Base-by-base conservation (phyloP, 2,329 filamentous ascomycete species). In the Leptosphaerulina australis region DNA sequence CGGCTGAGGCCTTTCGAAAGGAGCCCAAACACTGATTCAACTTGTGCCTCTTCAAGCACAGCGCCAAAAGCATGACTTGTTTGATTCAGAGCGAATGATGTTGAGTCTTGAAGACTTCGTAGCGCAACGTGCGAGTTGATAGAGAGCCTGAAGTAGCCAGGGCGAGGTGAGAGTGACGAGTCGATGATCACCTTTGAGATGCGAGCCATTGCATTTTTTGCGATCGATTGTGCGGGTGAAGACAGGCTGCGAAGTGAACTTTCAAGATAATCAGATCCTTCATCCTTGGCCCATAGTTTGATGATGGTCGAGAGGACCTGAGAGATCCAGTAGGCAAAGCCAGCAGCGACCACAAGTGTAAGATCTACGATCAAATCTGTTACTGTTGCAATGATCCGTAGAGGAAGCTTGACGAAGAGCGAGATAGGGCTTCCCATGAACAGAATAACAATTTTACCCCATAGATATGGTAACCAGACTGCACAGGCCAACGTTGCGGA, bases 391-490 rank as follows among this genome's bases (percentile, higher is more conserved):
- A 91, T 68, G 30, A 91, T 79, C 37, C 85, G 84, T 17, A 96
- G 76, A 3, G 93, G 85, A 11, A 91, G 82, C 69, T 84, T 85
- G 55, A 88, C 67, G 40, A 85, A 69, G 22, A 86, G 76, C n/a
- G 81, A 77, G 28, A 90, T 76, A 2, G 93, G 93, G 59, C 91
- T 91, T 10, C 89, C 90, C 18, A 93, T 70, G 39, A 92, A 78
- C 68, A 93, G 86, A 33, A 97, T 80, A 4, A 90, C 85, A 20
- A 96, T 78, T 58, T 96, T 92, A 11, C 94, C 94, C 67, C 91
- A 86, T 46, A 97, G 88, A 74, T 97, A 99, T 0, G 94, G 94
- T 41, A 96, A 76, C 76, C 94, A 96, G 34, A 97, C 85, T 41
- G 91, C 93, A 50, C 88, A 78, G 43, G 91, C 87, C 31, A 99